Evolutionary conservation across 2,329 filamentous ascomycete species (phyloP).

Genomic region (Pseudodiploospora longispora): DNA sequence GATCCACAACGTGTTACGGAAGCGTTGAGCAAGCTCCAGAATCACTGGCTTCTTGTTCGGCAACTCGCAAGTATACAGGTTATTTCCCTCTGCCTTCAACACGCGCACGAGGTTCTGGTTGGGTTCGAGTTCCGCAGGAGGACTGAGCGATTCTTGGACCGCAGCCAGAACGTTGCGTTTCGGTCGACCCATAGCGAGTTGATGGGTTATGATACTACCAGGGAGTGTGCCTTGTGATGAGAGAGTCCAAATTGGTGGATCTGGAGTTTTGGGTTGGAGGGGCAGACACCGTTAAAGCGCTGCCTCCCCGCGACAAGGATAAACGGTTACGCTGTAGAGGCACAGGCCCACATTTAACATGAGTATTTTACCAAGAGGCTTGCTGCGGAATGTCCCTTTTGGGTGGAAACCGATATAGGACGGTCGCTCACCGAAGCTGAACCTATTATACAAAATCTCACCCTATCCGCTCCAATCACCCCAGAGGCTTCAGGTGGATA

Average conservation of each 20-base stretch:
- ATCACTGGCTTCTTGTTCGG: constrained; percentile 59
- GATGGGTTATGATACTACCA: constrained; percentile 1
- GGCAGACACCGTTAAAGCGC: constrained; percentile 5
- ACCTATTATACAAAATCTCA: no score
- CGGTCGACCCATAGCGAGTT: constrained; percentile 25
- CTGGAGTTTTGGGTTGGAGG: constrained; percentile 4
- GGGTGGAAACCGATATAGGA: constrained; percentile 4
- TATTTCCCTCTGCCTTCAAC: constrained; percentile 78
- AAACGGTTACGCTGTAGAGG: not conserved
- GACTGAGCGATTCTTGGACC: constrained; percentile 59
- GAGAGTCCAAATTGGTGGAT: constrained; percentile 1
- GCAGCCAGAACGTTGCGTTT: constrained; percentile 73
- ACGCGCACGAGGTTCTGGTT: constrained; percentile 69
- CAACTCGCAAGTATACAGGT: constrained; percentile 71
- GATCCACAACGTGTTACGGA: constrained; percentile 91
- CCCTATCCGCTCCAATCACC: constrained; percentile 3
- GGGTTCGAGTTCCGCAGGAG: constrained; percentile 48
- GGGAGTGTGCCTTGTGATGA: no score
- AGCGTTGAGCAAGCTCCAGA: constrained; percentile 74
- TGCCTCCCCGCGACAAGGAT: not conserved
- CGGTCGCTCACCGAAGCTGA: not conserved
- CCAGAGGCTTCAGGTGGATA: no score
- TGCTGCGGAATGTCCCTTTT: constrained; percentile 6
- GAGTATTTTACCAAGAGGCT: not conserved
- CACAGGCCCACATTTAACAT: not conserved